phyloP scores from a whole-genome alignment of 2,329 filamentous ascomycete species.

The Chaetothyriales sp. region DNA sequence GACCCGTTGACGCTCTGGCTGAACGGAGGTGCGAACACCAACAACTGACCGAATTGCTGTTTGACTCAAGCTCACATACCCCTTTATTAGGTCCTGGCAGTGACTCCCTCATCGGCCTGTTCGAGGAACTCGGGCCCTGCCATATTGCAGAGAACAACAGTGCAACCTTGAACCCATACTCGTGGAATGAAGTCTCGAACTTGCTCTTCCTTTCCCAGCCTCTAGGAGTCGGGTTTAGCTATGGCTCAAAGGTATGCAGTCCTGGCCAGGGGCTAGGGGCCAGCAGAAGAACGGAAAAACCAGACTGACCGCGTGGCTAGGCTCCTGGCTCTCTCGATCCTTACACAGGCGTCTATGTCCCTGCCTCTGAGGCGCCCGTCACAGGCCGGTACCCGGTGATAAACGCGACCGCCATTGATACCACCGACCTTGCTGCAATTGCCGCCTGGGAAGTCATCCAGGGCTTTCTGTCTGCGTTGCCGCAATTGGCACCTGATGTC shows the following conservation, averaged over 20 bases:
- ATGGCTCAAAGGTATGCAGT: conserved; percentile 22
- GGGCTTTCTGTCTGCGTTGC: conserved; percentile 36
- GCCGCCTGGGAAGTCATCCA: conserved; percentile 42
- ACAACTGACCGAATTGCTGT: background rate
- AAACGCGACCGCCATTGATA: conserved; percentile 37
- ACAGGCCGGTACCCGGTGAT: conserved; percentile 36
- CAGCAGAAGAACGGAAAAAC: background rate
- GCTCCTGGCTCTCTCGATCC: conserved; percentile 29
- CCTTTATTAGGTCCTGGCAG: conserved; percentile 24
- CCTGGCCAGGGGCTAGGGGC: background rate
- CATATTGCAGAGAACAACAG: conserved; percentile 30
- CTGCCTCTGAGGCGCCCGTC: conserved; percentile 27
- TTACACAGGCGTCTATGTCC: conserved; percentile 32
- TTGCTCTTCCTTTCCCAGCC: conserved; percentile 49
- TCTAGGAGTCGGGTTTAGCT: conserved; percentile 43
- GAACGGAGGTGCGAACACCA: conserved; percentile 19
- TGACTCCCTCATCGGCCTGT: conserved; percentile 28
- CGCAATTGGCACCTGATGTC: conserved; percentile 34
- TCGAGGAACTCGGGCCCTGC: conserved; percentile 30
- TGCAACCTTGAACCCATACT: conserved; percentile 40
- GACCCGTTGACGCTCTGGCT: conserved; percentile 30
- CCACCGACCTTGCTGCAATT: conserved; percentile 40
- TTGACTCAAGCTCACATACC: background rate
- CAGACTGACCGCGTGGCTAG: conserved; percentile 3
- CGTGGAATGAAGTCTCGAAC: conserved; percentile 45